These are phyloP conservation scores for Ophiocordyceps polyrhachis-furcata DNA, from an alignment of 2,329 filamentous ascomycete species.

Conservation along the genomic window DNA sequence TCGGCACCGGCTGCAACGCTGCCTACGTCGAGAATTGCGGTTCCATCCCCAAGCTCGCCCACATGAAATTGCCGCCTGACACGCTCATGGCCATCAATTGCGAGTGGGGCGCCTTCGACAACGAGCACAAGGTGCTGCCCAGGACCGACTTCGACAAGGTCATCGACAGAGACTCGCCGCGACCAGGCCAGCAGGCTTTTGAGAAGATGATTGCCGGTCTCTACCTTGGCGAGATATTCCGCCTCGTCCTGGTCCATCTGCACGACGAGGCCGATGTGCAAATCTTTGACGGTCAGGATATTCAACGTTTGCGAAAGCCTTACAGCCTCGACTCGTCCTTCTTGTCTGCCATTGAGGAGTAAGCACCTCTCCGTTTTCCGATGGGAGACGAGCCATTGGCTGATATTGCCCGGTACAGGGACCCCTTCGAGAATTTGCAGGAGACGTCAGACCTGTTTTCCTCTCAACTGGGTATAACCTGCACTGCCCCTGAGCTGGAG, in stretches of 20 bases:
- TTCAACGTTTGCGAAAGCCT: conserved; percentile 60
- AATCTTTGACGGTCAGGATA: conserved; percentile 73
- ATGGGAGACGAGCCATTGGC: background rate
- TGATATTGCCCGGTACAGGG: conserved; percentile 27
- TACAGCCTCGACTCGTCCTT: conserved; percentile 90
- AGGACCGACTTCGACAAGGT: conserved; percentile 69
- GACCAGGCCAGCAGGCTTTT: conserved; percentile 84
- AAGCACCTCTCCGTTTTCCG: conserved; percentile 9
- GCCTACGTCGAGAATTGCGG: conserved; percentile 94
- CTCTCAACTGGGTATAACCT: conserved; percentile 51
- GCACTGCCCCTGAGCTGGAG: conserved; percentile 65
- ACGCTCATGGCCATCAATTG: conserved; percentile 91
- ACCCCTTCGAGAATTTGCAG: conserved; percentile 86
- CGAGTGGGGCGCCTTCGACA: conserved; percentile 94
- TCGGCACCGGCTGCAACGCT: conserved; percentile 94
- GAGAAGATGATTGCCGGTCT: conserved; percentile 97
- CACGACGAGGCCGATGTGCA: conserved; percentile 57
- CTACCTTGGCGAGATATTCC: conserved; percentile 89
- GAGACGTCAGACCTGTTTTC: conserved; percentile 74
- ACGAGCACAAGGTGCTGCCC: conserved; percentile 75
- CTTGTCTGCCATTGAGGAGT: conserved; percentile 81
- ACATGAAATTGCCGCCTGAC: conserved; percentile 73
- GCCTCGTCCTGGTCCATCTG: conserved; percentile 67
- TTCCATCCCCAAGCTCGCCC: conserved; percentile 79
- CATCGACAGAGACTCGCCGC: conserved; percentile 80